A percentile compares a stretch with the other conserved stretches of the same genome.
Evolutionary conservation across 257 asterid genomes (phyloP).

Genomic region (Leonotis leonurus): DNA sequence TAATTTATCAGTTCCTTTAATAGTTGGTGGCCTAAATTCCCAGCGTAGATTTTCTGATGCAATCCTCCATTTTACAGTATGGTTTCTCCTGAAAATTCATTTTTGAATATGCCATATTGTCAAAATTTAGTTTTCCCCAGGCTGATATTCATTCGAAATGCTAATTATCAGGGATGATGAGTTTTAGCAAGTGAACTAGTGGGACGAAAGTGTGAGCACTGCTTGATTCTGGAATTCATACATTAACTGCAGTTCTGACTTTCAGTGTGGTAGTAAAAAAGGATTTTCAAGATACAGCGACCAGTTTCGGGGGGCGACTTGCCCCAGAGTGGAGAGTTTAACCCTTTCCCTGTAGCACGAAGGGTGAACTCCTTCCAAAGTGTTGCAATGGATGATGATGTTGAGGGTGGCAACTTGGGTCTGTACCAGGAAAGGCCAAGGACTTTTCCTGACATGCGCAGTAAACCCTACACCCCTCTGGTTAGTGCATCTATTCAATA

Average conservation of each 20-base stretch:
- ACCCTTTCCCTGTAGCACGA: constrained; percentile 56
- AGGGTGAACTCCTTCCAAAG: constrained; percentile 80
- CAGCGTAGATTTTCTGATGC: background rate
- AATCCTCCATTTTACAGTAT: background rate
- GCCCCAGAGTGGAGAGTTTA: constrained; percentile 66
- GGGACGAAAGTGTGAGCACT: constrained; percentile 3
- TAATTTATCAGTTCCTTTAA: background rate
- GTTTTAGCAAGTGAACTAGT: background rate
- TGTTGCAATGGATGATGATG: constrained; percentile 75
- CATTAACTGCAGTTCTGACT: constrained; percentile 11
- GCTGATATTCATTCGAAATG: constrained; percentile 6
- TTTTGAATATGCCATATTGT: background rate
- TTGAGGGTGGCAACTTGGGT: constrained; percentile 82
- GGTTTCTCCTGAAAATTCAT: constrained; percentile 7
- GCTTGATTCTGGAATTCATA: background rate
- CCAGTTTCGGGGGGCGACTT: constrained; percentile 88
- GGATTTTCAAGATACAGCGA: constrained; percentile 53
- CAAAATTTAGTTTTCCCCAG: background rate
- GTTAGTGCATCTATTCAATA: constrained; percentile 35
- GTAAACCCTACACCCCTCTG: constrained; percentile 75
- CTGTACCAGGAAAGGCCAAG: constrained; percentile 70
- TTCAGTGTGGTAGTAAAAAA: constrained; percentile 1
- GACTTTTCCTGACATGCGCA: constrained; percentile 84
- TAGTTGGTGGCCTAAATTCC: background rate
- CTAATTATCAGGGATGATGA: background rate